A percentile compares a stretch with the other conserved stretches of the same genome.
Evolutionary conservation across 495 filamentous ascomycete genomes (phyloP).

Genomic region (Xylaria cubensis): DNA sequence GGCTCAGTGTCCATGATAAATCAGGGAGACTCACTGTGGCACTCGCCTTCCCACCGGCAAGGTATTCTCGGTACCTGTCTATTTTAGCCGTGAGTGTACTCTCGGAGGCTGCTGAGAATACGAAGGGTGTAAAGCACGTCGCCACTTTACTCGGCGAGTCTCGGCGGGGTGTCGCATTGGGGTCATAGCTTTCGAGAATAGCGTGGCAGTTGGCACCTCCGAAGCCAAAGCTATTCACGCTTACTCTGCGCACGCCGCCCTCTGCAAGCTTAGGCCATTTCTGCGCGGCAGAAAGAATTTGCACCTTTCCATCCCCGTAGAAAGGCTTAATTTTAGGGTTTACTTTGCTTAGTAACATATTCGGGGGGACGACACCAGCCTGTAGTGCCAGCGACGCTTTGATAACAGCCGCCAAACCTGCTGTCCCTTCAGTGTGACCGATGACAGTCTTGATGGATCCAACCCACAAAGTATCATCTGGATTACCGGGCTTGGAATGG

Average conservation of each 20-base stretch:
- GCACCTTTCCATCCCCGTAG: not conserved
- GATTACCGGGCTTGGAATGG: not conserved
- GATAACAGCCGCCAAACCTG: conserved; percentile 53
- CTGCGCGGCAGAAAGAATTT: no score
- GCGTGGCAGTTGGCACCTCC: conserved; percentile 42
- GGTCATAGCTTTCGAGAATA: conserved; percentile 10
- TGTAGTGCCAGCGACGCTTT: conserved; percentile 56
- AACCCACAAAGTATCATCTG: conserved; percentile 36
- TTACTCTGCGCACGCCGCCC: not conserved
- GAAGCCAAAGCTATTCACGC: conserved; percentile 35
- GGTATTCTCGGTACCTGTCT: not conserved
- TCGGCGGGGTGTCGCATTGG: not conserved
- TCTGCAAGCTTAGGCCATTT: conserved; percentile 1
- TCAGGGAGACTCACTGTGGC: not conserved
- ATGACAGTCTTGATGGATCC: conserved; percentile 58
- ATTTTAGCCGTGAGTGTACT: not conserved
- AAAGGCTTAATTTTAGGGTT: conserved; percentile 40
- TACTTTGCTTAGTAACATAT: conserved; percentile 46
- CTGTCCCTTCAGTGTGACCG: conserved; percentile 54
- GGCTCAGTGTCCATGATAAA: not conserved
- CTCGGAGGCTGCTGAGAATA: not conserved
- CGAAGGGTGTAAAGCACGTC: no score
- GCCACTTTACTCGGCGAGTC: no score
- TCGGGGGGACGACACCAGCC: conserved; percentile 39
- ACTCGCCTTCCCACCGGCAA: not conserved